phyloP scores from a whole-genome alignment of 345 rosid species.

The Adansonia digitata region DNA sequence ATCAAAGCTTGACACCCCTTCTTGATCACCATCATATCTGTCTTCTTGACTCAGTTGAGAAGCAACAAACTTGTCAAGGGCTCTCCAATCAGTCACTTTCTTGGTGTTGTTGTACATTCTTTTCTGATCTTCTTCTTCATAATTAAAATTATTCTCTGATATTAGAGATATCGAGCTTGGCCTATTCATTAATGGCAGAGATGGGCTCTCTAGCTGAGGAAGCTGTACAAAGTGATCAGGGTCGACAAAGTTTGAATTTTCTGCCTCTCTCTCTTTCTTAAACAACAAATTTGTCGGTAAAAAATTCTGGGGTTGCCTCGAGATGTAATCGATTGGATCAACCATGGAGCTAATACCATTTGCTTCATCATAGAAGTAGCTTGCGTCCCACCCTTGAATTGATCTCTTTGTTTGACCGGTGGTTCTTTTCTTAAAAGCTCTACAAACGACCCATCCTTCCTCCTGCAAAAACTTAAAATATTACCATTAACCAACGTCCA shows the following conservation, averaged over 20 bases:
- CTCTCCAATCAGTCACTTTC: slow-evolving; percentile 80
- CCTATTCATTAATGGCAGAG: slow-evolving; percentile 53
- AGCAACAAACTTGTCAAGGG: slow-evolving; percentile 85
- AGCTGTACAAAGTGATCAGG: slow-evolving; percentile 62
- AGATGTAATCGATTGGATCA: slow-evolving; percentile 50
- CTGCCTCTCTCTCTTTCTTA: slow-evolving; percentile 70
- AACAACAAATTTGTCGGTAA: slow-evolving; percentile 46
- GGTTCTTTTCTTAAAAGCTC: slow-evolving; percentile 80
- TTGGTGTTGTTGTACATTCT: slow-evolving; percentile 22
- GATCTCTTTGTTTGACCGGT: slow-evolving; percentile 50
- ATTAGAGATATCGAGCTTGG: slow-evolving; percentile 36
- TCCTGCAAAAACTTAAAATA: slow-evolving; percentile 41
- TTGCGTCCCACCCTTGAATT: slow-evolving; percentile 60
- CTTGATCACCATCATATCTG: slow-evolving; percentile 21
- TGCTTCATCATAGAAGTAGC: slow-evolving; percentile 64
- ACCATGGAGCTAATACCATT: slow-evolving; percentile 41
- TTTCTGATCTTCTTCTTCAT: slow-evolving; percentile 32
- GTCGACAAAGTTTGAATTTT: slow-evolving; percentile 47
- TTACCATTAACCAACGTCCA: too few species aligned
- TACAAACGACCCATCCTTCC: slow-evolving; percentile 98
- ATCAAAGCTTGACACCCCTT: slow-evolving; percentile 27
- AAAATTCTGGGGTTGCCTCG: slow-evolving; percentile 43
- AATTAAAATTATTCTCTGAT: slow-evolving; percentile 21
- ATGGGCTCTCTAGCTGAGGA: slow-evolving; percentile 90
- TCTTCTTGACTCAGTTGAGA: slow-evolving; percentile 85